Conservation (phyloP, 768 basidiomycete genomes). For the Glaciozyma martinii region DNA sequence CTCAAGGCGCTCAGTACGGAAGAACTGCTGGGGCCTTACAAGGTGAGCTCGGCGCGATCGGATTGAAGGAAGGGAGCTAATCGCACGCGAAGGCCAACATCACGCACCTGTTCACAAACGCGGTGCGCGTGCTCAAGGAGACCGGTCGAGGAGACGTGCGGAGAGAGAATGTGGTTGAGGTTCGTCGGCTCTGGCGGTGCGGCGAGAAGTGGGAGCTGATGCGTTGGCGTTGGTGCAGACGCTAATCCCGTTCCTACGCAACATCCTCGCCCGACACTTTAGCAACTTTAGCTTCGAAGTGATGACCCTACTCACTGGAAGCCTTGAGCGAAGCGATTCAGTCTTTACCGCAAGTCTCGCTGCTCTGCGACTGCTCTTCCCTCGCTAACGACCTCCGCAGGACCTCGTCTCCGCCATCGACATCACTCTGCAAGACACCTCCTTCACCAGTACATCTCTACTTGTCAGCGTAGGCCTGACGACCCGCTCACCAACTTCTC, state of each 20-base stretch:
- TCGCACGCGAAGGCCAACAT: constrained; percentile 24
- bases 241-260: constrained; percentile 14
- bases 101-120: constrained; percentile 23
- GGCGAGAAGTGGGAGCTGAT: not conserved
- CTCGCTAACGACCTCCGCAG: constrained; percentile 1
- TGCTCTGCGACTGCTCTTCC: not conserved
- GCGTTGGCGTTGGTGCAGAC: constrained; percentile 14
- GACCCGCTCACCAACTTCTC: not conserved
- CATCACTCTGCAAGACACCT: constrained; percentile 15
- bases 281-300: constrained; percentile 22
- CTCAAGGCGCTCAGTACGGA: not conserved
- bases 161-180: constrained; percentile 27
- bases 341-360: constrained; percentile 21
- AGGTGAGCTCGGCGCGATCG: constrained; percentile 1
- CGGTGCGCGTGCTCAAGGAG: constrained; percentile 23
- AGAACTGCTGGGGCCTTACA: constrained; percentile 9
- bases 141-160: constrained; percentile 9
- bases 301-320: constrained; percentile 22
- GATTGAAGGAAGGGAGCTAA: not conserved
- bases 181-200: not conserved
- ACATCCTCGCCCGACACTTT: constrained; percentile 15
- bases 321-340: constrained; percentile 17
- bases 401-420: constrained; percentile 31
- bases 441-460: not conserved
- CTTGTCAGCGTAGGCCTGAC: not conserved